Evolutionary conservation across 768 basidiomycete genomes (phyloP).

Genomic region (Agaricus subrufescens): DNA sequence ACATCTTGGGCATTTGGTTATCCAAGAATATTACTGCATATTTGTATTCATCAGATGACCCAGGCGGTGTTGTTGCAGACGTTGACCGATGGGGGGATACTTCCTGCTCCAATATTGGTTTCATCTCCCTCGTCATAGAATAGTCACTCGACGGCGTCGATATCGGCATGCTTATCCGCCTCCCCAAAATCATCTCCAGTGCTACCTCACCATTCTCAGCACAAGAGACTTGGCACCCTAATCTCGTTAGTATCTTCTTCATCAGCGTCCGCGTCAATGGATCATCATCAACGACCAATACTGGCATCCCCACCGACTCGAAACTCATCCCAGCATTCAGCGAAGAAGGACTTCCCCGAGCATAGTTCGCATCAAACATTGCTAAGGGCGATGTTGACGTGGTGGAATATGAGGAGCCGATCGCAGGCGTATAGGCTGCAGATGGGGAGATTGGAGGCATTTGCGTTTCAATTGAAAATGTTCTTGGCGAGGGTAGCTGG

Average conservation of each 20-base stretch:
- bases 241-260: conserved; percentile 69
- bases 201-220: conserved; percentile 85
- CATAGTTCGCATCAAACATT: conserved; percentile 33
- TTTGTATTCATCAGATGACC: conserved; percentile 26
- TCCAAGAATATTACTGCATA: conserved; percentile 50
- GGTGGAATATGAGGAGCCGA: conserved; percentile 17
- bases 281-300: conserved; percentile 85
- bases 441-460: conserved; percentile 17
- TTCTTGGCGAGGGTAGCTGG: conserved; percentile 27
- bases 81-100: conserved; percentile 4
- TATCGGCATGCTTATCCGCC: conserved; percentile 14
- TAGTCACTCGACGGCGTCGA: conserved; percentile 36
- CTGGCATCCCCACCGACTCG: conserved; percentile 47
- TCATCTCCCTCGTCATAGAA: conserved; percentile 21
- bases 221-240: conserved; percentile 73
- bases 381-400: conserved; percentile 26
- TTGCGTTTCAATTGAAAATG: conserved; percentile 25
- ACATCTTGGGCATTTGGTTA: conserved; percentile 84
- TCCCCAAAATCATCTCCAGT: conserved; percentile 63
- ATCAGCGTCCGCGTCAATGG: conserved; percentile 74
- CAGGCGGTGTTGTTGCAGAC: conserved; percentile 8
- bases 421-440: conserved; percentile 10
- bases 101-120: conserved; percentile 35
- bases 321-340: conserved; percentile 34
- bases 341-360: conserved; percentile 33